Base-by-base conservation (phyloP, 2,329 filamentous ascomycete species). In the Fusarium continuum region DNA sequence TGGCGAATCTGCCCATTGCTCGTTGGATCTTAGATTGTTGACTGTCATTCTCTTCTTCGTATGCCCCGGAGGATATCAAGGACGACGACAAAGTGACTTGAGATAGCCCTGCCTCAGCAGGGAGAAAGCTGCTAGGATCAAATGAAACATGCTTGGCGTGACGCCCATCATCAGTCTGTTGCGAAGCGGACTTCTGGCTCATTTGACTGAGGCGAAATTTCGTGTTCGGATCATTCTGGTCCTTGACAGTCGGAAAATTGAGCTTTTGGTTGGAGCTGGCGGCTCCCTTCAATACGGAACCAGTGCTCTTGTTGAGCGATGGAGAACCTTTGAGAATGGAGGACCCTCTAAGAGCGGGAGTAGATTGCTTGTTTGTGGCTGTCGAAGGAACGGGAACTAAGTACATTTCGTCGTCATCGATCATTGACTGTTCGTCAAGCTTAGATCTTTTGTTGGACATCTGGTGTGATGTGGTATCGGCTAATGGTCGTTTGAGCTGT, bases 181-280 rank as follows among this genome's bases (percentile, higher is more conserved):
- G 85, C 29, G 83, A 83, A 46, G 74, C 77, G 8, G 68, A 68
- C 6, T 53, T 49, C 10, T 72, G 70, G 50, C 82, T 85, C 40
- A 82, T 80, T 73, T 94, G 91, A 69, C 89, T 92, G 25, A 92
- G 78, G 38, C 88, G 85, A 39, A 87, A 67, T 23, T 82, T 79
- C 0, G 89, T 91, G 55, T 81, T 82, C 6, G 85, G 83, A 67
- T 91, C 86, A 66, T 87, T 83, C 1, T 88, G 84, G 66, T 94
- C 87, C 75, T 96, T 96, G 19, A 94, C 91, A 11, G 93, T 85
- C 2, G 89, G 84, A 69, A 92, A 96, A 23, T 82, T 83, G 22
- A 92, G 78, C 2, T 70, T 74, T 5, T 76, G 75, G 22, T 74
- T 77, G 19, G 79, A 82, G 61, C 38, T 28, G 9, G 44, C 13